Evolutionary conservation across 768 basidiomycete species (phyloP), one percentile per base, ranked within the genome.

Genomic region (Baorangia bicolor): DNA sequence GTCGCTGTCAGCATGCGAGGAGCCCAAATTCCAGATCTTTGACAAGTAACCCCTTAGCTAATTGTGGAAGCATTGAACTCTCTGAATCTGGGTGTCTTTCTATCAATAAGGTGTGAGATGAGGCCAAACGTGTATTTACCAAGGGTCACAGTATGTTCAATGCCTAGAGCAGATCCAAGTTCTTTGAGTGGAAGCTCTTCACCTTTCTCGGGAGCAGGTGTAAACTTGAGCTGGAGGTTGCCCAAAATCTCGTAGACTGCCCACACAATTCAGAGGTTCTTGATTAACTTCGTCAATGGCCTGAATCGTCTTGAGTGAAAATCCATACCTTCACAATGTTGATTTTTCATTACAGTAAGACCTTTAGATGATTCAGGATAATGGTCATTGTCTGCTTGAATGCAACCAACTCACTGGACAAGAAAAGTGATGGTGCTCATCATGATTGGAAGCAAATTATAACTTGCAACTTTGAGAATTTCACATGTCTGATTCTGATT

Each of bases 231-330:
- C 68, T 97, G 94, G 37, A 99, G 81, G 69, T 98, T 96, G 43
- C 97, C 97, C 41, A 99, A 77, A 58, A 99, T 98, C 72, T 99
- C 97, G 97, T 99, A 18, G 96, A 98, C 75, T 99, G 98, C 61
- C 97, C 97, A 28, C 94, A 97, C 95, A 52, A n/a, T n/a, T n/a
- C n/a, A n/a, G n/a, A 99, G 88, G 65, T 99, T 97, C 74, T 99
- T 98, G 79, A 99, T 94, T 0, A 93, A 89, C 74, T 99, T 99
- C 57, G 85, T 81, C 7, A 94, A 77, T 5, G 94, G 92, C n/a
- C n/a, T n/a, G n/a, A n/a, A n/a, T n/a, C n/a, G n/a, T n/a, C n/a
- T n/a, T n/a, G n/a, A n/a, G n/a, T n/a, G n/a, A n/a, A n/a, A n/a
- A n/a, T n/a, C n/a, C n/a, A n/a, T n/a, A n/a, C n/a, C n/a, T n/a